These are phyloP conservation scores for Gremmenia infestans DNA, from an alignment of 2,329 filamentous ascomycete species.

Conservation along the genomic window DNA sequence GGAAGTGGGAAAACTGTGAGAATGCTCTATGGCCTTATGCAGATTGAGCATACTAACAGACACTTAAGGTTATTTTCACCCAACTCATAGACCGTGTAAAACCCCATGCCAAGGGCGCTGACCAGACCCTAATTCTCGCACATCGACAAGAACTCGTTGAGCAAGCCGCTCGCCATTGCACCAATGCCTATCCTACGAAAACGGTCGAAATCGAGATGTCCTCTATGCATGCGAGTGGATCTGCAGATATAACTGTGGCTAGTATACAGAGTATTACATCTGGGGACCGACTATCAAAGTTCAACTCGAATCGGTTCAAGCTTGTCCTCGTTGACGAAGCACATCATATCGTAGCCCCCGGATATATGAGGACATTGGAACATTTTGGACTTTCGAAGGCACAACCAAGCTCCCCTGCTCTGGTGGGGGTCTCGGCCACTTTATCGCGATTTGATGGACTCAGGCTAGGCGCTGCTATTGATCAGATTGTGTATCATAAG, in stretches of 20 bases:
- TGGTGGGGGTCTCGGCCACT: conserved; percentile 87
- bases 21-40: background rate
- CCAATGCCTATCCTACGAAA: conserved; percentile 71
- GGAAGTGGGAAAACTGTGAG: conserved; percentile 82
- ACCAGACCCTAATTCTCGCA: conserved; percentile 83
- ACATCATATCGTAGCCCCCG: conserved; percentile 86
- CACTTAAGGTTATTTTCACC: conserved; percentile 79
- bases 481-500: conserved; percentile 94
- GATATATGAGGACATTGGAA: conserved; percentile 69
- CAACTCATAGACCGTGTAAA: conserved; percentile 79
- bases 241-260: conserved; percentile 88
- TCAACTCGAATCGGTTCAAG: conserved; percentile 75
- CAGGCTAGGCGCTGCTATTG: conserved; percentile 76
- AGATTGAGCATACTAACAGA: conserved; percentile 9
- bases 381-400: conserved; percentile 67
- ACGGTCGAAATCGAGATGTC: conserved; percentile 91
- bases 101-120: conserved; percentile 49
- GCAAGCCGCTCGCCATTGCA: conserved; percentile 85
- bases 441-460: conserved; percentile 77
- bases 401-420: conserved; percentile 49
- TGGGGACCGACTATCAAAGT: conserved; percentile 72
- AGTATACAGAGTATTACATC: conserved; percentile 83
- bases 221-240: conserved; percentile 65
- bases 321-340: conserved; percentile 92
- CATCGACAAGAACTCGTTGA: conserved; percentile 92